Conservation (phyloP, 1,284 basidiomycete genomes). For the Coniophora puteana region DNA sequence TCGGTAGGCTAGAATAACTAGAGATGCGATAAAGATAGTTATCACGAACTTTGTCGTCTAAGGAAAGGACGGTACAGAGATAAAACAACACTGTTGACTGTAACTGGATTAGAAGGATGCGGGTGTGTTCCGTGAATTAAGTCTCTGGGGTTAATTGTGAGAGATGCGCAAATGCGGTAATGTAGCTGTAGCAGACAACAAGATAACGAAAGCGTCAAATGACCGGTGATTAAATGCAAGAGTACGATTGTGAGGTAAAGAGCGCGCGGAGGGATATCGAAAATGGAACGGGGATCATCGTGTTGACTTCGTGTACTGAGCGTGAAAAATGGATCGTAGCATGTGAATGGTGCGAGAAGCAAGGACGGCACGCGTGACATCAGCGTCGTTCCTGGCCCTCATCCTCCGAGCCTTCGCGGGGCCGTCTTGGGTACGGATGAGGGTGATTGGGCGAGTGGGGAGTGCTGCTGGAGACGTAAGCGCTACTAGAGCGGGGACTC, state of each 20-base stretch:
- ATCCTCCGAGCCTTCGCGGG: constrained; percentile 18
- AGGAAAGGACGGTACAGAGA: constrained; percentile 4
- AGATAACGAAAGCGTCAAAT: constrained; percentile 13
- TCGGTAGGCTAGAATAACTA: constrained; percentile 11
- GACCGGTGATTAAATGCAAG: constrained; percentile 20
- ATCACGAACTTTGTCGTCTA: constrained; percentile 1
- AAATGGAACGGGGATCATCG: constrained; percentile 13
- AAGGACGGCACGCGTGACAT: constrained; percentile 10
- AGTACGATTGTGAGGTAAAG: constrained; percentile 16
- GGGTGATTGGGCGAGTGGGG: constrained; percentile 10
- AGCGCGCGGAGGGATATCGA: constrained; percentile 1
- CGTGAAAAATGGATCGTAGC: constrained; percentile 20
- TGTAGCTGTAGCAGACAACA: constrained; percentile 25
- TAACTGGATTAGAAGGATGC: constrained; percentile 2
- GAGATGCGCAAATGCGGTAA: too few species aligned
- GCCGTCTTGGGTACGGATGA: constrained; percentile 12
- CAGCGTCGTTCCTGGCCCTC: constrained; percentile 11
- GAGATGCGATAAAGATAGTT: constrained; percentile 8
- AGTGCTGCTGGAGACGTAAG: constrained; percentile 12
- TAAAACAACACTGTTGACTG: constrained; percentile 6
- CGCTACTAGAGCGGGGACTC: constrained; percentile 16
- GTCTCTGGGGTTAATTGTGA: too few species aligned
- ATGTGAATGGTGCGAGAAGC: constrained; percentile 1
- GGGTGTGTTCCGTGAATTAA: constrained; percentile 5
- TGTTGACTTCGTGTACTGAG: constrained; percentile 21